Conservation (phyloP, 176 grass and related monocot genomes). For the Lolium multiflorum region DNA sequence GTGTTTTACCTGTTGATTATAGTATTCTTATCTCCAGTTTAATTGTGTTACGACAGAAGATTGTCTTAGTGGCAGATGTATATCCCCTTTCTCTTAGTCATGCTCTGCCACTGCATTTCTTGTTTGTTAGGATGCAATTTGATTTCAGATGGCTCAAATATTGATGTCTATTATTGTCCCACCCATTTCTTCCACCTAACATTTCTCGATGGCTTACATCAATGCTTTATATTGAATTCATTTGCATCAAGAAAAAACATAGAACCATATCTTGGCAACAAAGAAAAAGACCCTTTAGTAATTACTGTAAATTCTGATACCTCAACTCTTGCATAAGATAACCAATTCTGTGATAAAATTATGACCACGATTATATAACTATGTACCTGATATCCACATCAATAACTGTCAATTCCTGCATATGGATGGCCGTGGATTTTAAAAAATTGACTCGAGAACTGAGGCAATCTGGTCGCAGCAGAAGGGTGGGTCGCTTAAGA, state of each 20-base stretch:
- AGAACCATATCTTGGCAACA: not conserved
- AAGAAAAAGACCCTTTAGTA: not conserved
- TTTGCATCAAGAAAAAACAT: not conserved
- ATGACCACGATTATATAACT: not conserved
- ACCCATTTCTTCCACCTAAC: not conserved
- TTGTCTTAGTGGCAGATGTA: not conserved
- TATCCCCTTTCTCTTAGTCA: constrained; percentile 1
- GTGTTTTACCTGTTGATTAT: not conserved
- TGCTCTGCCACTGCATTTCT: not conserved
- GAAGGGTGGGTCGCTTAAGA: not conserved
- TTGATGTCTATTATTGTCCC: not conserved
- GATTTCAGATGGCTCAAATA: too few relatives aligned
- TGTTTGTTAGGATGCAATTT: not conserved
- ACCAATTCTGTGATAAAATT: constrained; percentile 10
- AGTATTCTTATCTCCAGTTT: constrained; percentile 10
- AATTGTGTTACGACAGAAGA: not conserved
- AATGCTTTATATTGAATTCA: not conserved
- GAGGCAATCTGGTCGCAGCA: not conserved
- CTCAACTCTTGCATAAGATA: not conserved
- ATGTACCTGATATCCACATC: not conserved
- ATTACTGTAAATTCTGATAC: not conserved
- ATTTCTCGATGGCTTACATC: not conserved
- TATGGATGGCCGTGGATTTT: not conserved
- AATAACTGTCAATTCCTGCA: not conserved
- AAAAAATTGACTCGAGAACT: not conserved